These are phyloP conservation scores for Cylindricascospora bacillispora DNA, from an alignment of 1,139 yeast genomes.

Conservation along the genomic window DNA sequence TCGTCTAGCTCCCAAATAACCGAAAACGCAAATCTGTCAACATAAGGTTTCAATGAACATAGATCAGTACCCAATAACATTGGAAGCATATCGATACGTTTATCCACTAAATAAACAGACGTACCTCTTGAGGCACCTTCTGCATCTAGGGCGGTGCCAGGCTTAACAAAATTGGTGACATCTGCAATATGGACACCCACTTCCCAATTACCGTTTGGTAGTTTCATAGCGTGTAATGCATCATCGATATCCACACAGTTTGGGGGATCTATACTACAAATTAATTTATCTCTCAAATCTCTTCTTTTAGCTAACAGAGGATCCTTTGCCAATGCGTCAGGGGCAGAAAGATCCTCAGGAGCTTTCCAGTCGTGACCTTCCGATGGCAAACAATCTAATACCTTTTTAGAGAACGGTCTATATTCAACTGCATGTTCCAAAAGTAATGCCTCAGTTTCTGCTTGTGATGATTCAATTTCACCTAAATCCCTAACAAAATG, in stretches of 20 bases:
- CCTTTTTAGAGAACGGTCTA: conserved; percentile 88
- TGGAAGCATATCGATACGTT: conserved; percentile 98
- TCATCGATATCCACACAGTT: conserved; percentile 98
- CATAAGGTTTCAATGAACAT: conserved; percentile 90
- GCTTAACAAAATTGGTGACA: conserved; percentile 92
- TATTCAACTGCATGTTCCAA: conserved; percentile 95
- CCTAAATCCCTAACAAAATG: conserved; percentile 89
- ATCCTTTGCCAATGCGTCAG: conserved; percentile 35
- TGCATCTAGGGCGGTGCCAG: conserved; percentile 81
- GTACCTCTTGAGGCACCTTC: conserved; percentile 98
- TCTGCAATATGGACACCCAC: conserved; percentile 99
- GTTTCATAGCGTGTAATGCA: conserved; percentile 74
- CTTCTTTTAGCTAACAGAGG: conserved; percentile 51
- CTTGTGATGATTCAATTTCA: conserved; percentile 79
- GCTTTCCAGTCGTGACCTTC: conserved; percentile 94
- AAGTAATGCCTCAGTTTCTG: conserved; percentile 90
- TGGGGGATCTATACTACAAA: conserved; percentile 97
- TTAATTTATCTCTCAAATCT: conserved; percentile 77
- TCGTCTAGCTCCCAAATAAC: conserved; percentile 91
- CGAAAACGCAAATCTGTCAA: conserved; percentile 91
- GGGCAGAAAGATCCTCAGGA: conserved; percentile 47
- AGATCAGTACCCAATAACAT: conserved; percentile 88
- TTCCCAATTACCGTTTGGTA: conserved; percentile 90
- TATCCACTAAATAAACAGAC: conserved; percentile 94
- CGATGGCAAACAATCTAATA: conserved; percentile 77